Percentiles rank a stretch among this genome's conserved stretches.
These are phyloP conservation scores for Blastocrithidia nonstop DNA, from an alignment of 208 protist species.

Conservation along the genomic window DNA sequence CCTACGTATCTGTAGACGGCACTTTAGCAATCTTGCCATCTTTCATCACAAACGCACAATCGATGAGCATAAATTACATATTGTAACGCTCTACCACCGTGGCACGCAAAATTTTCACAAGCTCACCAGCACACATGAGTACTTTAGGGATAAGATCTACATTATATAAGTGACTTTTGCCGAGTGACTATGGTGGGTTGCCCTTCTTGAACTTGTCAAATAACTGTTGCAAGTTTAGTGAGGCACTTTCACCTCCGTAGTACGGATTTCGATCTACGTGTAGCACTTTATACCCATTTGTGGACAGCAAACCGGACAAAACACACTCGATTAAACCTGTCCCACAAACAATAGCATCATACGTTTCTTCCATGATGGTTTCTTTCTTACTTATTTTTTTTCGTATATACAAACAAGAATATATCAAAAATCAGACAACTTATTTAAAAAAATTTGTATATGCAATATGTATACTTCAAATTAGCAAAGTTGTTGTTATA, in stretches of 20 bases:
- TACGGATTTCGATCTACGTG: conserved; percentile 99
- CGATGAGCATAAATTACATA: conserved; percentile 98
- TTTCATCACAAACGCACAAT: conserved; percentile 95
- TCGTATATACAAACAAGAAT: background rate
- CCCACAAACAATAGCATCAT: conserved; percentile 97
- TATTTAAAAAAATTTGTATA: too few relatives aligned
- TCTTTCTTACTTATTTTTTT: background rate
- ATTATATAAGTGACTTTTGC: conserved; percentile 93
- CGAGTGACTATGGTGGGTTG: conserved; percentile 60
- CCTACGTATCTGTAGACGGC: conserved; percentile 92
- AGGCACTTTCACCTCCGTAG: conserved; percentile 99
- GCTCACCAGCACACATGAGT: conserved; percentile 93
- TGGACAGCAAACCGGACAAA: conserved; percentile 88
- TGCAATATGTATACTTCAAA: too few relatives aligned
- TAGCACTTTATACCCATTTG: conserved; percentile 96
- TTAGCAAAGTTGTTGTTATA: too few relatives aligned
- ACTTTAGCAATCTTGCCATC: conserved; percentile 95
- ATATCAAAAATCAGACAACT: background rate
- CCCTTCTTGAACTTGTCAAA: conserved; percentile 91
- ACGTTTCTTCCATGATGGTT: conserved; percentile 74
- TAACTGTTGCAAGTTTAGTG: conserved; percentile 95
- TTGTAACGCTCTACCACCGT: conserved; percentile 97
- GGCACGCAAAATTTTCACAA: conserved; percentile 96
- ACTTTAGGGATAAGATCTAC: conserved; percentile 99
- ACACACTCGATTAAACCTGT: conserved; percentile 99